phyloP scores from a whole-genome alignment of 2,329 filamentous ascomycete species.

The Sarocladiaceae sp. region DNA sequence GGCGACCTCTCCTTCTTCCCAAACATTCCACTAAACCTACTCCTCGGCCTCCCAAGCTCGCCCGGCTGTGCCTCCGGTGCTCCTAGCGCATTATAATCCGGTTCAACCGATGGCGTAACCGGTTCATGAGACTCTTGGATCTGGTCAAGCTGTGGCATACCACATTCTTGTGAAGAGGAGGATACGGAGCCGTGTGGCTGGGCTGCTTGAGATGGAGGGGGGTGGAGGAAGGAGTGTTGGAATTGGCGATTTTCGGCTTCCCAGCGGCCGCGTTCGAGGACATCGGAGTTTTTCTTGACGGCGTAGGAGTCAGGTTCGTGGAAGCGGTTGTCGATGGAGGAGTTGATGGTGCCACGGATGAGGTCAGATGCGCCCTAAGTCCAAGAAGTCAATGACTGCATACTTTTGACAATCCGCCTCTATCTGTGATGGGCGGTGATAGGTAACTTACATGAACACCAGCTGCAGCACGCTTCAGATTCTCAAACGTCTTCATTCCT shows the following conservation, averaged over 20 bases:
- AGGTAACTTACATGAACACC: conserved; percentile 5
- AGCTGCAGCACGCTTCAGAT: conserved; percentile 5
- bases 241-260: conserved; percentile 4
- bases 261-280: conserved; percentile 1
- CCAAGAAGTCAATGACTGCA: background rate
- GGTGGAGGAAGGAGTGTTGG: conserved; percentile 3
- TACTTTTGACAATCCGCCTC: background rate
- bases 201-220: background rate
- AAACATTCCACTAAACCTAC: conserved; percentile 6
- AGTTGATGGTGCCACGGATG: conserved; percentile 9
- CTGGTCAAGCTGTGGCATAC: conserved; percentile 6
- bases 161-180: background rate
- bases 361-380: background rate
- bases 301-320: background rate
- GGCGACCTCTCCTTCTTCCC: conserved; percentile 8
- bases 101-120: background rate
- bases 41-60: background rate
- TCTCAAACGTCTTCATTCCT: conserved; percentile 6
- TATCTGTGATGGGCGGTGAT: background rate
- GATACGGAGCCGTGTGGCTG: background rate
- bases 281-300: background rate
- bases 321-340: conserved; percentile 9
- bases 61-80: background rate
- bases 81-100: background rate
- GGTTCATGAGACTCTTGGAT: background rate